Evolutionary conservation across 306 rosid species (phyloP).

Genomic region (Sindora glabra): DNA sequence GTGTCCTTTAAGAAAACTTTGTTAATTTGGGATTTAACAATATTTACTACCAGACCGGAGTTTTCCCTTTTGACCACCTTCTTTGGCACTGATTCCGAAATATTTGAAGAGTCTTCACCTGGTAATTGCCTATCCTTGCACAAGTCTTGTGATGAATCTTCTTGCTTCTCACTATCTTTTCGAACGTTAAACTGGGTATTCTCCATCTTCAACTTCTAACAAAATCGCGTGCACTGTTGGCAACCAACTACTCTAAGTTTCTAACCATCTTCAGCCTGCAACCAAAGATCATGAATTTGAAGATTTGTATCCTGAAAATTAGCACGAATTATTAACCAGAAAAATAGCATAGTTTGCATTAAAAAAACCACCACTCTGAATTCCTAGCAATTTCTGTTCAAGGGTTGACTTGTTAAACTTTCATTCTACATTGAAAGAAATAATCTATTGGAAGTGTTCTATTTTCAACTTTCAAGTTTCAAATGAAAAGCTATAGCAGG

Average conservation of each 20-base stretch:
- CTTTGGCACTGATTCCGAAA: slow-evolving; percentile 36
- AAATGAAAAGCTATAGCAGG: no score
- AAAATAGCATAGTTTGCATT: neutral
- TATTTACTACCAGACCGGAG: slow-evolving; percentile 38
- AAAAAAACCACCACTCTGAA: neutral
- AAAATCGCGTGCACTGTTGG: slow-evolving; percentile 18
- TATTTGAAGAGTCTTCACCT: slow-evolving; percentile 32
- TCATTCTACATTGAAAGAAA: no score
- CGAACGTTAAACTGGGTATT: slow-evolving; percentile 28
- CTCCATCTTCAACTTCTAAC: slow-evolving; percentile 50
- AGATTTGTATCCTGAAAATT: slow-evolving; percentile 14
- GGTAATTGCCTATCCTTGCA: slow-evolving; percentile 35
- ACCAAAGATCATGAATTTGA: neutral
- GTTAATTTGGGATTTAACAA: slow-evolving; percentile 43
- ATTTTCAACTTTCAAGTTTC: no score
- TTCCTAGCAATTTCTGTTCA: no score
- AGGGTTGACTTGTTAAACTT: no score
- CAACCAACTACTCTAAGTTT: slow-evolving; percentile 13
- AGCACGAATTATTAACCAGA: neutral
- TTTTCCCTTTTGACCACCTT: slow-evolving; percentile 49
- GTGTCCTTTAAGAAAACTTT: slow-evolving; percentile 39
- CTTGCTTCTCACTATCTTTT: slow-evolving; percentile 27
- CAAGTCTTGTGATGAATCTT: slow-evolving; percentile 26
- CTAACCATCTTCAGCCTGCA: slow-evolving; percentile 22
- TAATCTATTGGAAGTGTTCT: no score